Evolutionary conservation across 331 rosid species (phyloP), one percentile per base, ranked within the genome.

Genomic region (Quercus lobata): DNA sequence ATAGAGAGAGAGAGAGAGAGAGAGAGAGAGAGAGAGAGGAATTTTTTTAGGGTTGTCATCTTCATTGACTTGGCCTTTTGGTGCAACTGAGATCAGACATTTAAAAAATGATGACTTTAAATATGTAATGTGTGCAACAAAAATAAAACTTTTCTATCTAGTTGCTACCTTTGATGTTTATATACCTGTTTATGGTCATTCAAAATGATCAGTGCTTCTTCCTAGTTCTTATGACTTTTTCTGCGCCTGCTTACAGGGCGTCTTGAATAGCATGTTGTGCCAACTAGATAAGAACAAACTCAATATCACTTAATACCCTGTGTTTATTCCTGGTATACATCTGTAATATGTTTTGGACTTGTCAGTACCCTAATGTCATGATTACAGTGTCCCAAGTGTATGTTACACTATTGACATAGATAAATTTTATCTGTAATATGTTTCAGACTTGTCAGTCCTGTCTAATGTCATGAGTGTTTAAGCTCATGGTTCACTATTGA

Each of bases 351-450:
- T 18, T 74, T 7, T 46, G 49, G 30, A 17, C 65, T 66, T 73
- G 6, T 56, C 32, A 0, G 1, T 57, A 41, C 61, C n/a, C 70
- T 68, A 71, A 54, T 53, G 25, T 12, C 75, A 37, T 44, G 24
- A 19, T 49, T 17, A 49, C 17, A 49, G 69, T 46, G 29, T 76
- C 55, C 57, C 54, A 72, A 74, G 74, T 30, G 69, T 22, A 5
- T 78, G 29, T 71, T 52, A 73, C 70, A 74, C 61, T 27, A 24
- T 84, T 83, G 78, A 91, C 78, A 73, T 76, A 65, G 82, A 21
- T 83, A 54, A 60, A 82, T 87, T 87, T 79, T 72, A 7, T 83
- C 73, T 68, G 80, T 91, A 91, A 97, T 53, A 7, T 7, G 44
- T 35, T 35, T 35, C 44, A 57, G 29, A 21, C 63, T 65, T 73